Evolutionary conservation across 2,329 filamentous ascomycete genomes (phyloP), one percentile per base, ranked within the genome.

Genomic region (Hirsutella thompsonii): DNA sequence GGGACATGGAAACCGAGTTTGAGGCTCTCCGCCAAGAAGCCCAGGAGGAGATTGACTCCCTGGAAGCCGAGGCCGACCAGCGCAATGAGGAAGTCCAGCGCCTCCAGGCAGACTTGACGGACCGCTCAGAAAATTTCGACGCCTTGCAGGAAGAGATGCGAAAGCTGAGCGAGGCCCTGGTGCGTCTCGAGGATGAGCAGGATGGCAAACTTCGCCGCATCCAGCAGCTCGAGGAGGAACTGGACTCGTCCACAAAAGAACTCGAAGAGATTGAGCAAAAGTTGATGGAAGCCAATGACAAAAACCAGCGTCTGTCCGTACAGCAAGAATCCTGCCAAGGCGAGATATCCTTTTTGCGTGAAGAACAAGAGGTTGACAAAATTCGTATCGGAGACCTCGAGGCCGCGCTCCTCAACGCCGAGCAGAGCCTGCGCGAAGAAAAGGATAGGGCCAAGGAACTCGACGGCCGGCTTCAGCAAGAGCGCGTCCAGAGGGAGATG

Each of bases 281-380:
- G 56, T 74, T 95, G 14, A 73, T 81, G 33, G 90, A 96, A 55
- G 70, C 86, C 6, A 90, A 90, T 55, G 79, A 83, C 51, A 96
- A 96, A 68, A 81, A 83, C 37, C 83, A 94, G 53, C 78, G 89
- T 40, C 71, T 96, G 3, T 81, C 83, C 4, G 86, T 98, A 26
- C 89, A 96, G 55, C 82, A 90, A 48, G 92, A 98, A 61, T 94
- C 86, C 5, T 82, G 83, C 42, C 90, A 95, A 52, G 82, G 82
- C 44, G 92, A 98, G 60, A 93, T 96, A 61, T 81, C 85, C 1
- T 98, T 98, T 71, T 62, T 98, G 39, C 81, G 92, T 2, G 92
- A 98, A 57, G 92, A 98, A 65, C 92, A 98, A 60, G 92, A 98
- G 61, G 78, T 76, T 16, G 92, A 98, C 67, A 98, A 98, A 71